phyloP scores from a whole-genome alignment of 257 asterid species.

The Fraxinus americana region DNA sequence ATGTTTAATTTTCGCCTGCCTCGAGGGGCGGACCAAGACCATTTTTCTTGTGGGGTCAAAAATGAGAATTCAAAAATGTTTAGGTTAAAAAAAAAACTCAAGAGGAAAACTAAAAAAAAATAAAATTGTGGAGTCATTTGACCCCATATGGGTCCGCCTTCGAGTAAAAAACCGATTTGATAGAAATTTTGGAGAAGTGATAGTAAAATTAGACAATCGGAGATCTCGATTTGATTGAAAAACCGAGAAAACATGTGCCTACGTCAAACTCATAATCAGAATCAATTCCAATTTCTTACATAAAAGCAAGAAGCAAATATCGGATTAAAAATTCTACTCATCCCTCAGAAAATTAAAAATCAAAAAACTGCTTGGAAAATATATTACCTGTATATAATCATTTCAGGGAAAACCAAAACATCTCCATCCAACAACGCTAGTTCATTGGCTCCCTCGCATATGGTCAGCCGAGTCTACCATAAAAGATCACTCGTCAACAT shows the following conservation, averaged over 20 bases:
- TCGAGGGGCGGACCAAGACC: too few relatives aligned
- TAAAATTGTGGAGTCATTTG: too few relatives aligned
- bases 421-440: constrained; percentile 76
- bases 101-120: too few relatives aligned
- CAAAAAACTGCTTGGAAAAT: not conserved
- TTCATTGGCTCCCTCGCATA: constrained; percentile 68
- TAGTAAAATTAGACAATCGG: constrained; percentile 11
- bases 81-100: too few relatives aligned
- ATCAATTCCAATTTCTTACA: constrained; percentile 6
- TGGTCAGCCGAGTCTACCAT: constrained; percentile 77
- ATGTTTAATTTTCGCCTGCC: not conserved
- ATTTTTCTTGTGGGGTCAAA: too few relatives aligned
- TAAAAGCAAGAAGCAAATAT: not conserved
- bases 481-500: constrained; percentile 29
- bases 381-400: constrained; percentile 75
- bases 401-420: constrained; percentile 87
- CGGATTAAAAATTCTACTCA: constrained; percentile 1
- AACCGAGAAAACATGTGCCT: constrained; percentile 13
- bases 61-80: too few relatives aligned
- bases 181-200: not conserved
- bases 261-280: constrained; percentile 16
- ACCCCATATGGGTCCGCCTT: too few relatives aligned
- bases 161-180: too few relatives aligned
- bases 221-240: constrained; percentile 21
- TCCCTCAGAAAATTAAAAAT: not conserved